Percentiles rank a stretch among this genome's conserved stretches.
These are phyloP conservation scores for Aureobasidium sp. DNA, from an alignment of 2,329 filamentous ascomycete genomes.

Conservation along the genomic window DNA sequence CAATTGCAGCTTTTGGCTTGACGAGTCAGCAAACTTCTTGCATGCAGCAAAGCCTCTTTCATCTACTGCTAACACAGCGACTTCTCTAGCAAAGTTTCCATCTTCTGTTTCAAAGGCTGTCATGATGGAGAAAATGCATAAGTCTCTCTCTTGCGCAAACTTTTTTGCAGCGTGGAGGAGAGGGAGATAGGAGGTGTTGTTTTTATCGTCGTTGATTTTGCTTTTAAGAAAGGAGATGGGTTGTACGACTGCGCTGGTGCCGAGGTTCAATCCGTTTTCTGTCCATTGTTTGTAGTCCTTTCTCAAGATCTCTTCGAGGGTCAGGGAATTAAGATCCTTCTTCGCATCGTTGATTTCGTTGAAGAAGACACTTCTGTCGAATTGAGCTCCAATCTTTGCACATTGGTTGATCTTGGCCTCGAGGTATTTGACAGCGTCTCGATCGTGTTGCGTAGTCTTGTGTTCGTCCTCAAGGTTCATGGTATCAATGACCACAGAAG, in stretches of 20 bases:
- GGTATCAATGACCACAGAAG: constrained; percentile 68
- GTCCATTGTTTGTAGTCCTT: constrained; percentile 84
- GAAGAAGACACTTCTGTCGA: constrained; percentile 52
- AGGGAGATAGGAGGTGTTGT: constrained; percentile 23
- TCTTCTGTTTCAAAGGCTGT: constrained; percentile 51
- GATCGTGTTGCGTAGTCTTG: constrained; percentile 60
- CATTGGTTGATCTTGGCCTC: constrained; percentile 45
- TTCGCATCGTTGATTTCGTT: constrained; percentile 57
- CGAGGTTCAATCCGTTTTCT: constrained; percentile 49
- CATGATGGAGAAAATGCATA: constrained; percentile 64
- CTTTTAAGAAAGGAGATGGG: constrained; percentile 53
- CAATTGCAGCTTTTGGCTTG: constrained; percentile 48
- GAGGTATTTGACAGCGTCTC: constrained; percentile 50
- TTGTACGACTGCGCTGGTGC: constrained; percentile 61
- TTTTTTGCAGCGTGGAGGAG: constrained; percentile 44
- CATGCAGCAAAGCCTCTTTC: constrained; percentile 44
- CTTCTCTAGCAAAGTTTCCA: constrained; percentile 55
- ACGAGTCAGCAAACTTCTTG: constrained; percentile 46
- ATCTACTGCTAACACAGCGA: constrained; percentile 59
- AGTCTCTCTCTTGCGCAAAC: constrained; percentile 49
- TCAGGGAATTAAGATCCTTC: constrained; percentile 55
- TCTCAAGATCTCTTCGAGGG: constrained; percentile 59
- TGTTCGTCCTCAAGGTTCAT: constrained; percentile 49
- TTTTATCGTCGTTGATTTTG: constrained; percentile 42
- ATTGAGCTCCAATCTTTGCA: constrained; percentile 33